These are phyloP conservation scores for Neurospora sp. DNA, from an alignment of 495 filamentous ascomycete species.

Conservation along the genomic window DNA sequence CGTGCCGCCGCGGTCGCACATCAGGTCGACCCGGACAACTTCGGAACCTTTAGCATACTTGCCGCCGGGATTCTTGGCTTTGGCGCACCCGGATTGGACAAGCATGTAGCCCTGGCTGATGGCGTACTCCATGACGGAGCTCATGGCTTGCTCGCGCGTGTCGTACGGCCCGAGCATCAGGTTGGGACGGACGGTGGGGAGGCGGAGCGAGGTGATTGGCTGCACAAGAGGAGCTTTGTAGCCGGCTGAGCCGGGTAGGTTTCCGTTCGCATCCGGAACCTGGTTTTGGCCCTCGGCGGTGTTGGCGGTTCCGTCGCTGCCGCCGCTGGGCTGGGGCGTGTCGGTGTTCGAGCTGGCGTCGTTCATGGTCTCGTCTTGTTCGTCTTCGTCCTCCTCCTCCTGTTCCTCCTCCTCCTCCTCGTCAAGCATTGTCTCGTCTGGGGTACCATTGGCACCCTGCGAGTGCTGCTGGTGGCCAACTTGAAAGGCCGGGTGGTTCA, in stretches of 20 bases:
- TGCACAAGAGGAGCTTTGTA: conserved; percentile 6
- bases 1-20: conserved; percentile 16
- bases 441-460: neutral
- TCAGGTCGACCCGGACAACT: conserved; percentile 18
- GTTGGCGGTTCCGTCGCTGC: neutral
- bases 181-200: conserved; percentile 13
- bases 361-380: neutral
- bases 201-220: conserved; percentile 11
- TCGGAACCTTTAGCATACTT: conserved; percentile 3
- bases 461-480: neutral
- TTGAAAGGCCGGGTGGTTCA: neutral
- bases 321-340: neutral
- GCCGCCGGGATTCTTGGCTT: conserved; percentile 8
- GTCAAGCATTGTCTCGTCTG: neutral
- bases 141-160: conserved; percentile 6
- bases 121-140: conserved; percentile 16
- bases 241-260: neutral
- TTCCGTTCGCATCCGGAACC: neutral
- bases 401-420: neutral
- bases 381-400: neutral
- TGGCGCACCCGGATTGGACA: conserved; percentile 10
- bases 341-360: neutral
- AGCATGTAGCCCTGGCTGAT: conserved; percentile 21
- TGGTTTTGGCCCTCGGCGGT: neutral
- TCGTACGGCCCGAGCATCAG: conserved; percentile 21